Base-by-base conservation (phyloP, 2,329 filamentous ascomycete species). In the Diaporthe eres region DNA sequence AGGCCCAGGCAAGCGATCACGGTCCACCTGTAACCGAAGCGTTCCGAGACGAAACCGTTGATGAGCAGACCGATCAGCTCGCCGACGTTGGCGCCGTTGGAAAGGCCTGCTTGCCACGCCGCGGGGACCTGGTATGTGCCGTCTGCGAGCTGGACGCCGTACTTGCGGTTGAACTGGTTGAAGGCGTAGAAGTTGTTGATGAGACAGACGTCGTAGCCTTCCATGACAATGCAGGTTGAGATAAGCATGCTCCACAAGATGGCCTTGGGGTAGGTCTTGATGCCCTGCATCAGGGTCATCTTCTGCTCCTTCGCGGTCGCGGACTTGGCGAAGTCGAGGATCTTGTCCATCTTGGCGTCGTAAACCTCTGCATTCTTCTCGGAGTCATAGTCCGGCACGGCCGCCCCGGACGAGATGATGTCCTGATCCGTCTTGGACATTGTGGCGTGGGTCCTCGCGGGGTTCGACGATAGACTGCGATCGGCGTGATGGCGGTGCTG, bases 151-250 rank as follows among this genome's bases (percentile, higher is more conserved):
- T 78, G 78, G 34, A 78, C 75, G 71, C 80, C 80, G 72, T 81
- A 81, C 70, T 80, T 81, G 31, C 75, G 72, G 63, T 80, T 79
- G 75, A 84, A 83, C 53, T 78, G 79, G 70, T 79, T 72, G 53
- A 76, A 74, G 71, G 60, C 44, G 74, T 77, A 96, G 81, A 97
- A 95, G 84, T 96, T 96, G 86, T 93, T 95, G 80, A 97, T 91
- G 72, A 97, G 87, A 80, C 91, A 92, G 75, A 97, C 88, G 82
- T 98, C 95, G 85, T 96, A 97, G 47, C 94, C 95, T 84, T 98
- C 95, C 95, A 98, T 98, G 80, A 91, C 92, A 81, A 98, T 97
- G 82, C 94, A 96, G 0, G 94, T 96, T n/a, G 94, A 96, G 83
- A 98, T 96, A 76, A 97, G 87, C 70, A 98, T 81, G 80, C 92